A percentile compares a stretch with the other conserved stretches of the same genome.
phyloP scores from a whole-genome alignment of 352 stramenopile species.

The Globisporangium lucens region DNA sequence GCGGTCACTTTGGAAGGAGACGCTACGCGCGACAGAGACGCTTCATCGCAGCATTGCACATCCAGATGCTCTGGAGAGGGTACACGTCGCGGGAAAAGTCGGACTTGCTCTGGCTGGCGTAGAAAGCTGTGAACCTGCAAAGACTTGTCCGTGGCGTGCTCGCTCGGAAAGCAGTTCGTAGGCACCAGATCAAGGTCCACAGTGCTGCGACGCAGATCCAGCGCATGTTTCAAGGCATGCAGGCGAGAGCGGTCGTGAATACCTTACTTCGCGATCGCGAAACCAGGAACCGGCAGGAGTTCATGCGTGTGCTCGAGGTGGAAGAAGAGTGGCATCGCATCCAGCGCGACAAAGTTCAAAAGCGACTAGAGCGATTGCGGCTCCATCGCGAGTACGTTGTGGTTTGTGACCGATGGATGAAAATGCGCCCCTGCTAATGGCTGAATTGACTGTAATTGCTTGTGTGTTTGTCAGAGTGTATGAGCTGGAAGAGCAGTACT shows the following conservation, averaged over 20 bases:
- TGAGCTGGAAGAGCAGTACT: slow-evolving; percentile 67
- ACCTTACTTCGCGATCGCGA: slow-evolving; percentile 53
- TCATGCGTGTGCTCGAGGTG: slow-evolving; percentile 62
- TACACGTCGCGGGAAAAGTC: slow-evolving; percentile 37
- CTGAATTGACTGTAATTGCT: neutral
- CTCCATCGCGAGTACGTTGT: slow-evolving; percentile 46
- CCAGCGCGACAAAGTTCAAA: slow-evolving; percentile 55
- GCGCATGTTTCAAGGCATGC: slow-evolving; percentile 62
- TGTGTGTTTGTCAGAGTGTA: slow-evolving; percentile 33
- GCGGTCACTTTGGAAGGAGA: slow-evolving; percentile 37
- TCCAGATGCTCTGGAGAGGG: slow-evolving; percentile 67
- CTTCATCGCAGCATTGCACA: slow-evolving; percentile 41
- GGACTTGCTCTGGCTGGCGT: slow-evolving; percentile 48
- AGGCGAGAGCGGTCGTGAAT: slow-evolving; percentile 32
- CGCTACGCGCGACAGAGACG: slow-evolving; percentile 12
- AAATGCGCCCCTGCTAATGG: neutral
- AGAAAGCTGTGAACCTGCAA: slow-evolving; percentile 50
- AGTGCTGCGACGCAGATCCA: slow-evolving; percentile 53
- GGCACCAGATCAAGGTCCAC: slow-evolving; percentile 14
- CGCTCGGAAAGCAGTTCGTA: slow-evolving; percentile 33
- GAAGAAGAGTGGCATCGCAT: slow-evolving; percentile 66
- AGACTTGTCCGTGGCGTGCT: slow-evolving; percentile 50
- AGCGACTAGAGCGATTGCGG: slow-evolving; percentile 50
- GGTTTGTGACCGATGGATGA: neutral
- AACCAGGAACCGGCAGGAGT: slow-evolving; percentile 58